Evolutionary conservation across 2,329 filamentous ascomycete species (phyloP).

Genomic region (Hymenoscyphus fructigenus): DNA sequence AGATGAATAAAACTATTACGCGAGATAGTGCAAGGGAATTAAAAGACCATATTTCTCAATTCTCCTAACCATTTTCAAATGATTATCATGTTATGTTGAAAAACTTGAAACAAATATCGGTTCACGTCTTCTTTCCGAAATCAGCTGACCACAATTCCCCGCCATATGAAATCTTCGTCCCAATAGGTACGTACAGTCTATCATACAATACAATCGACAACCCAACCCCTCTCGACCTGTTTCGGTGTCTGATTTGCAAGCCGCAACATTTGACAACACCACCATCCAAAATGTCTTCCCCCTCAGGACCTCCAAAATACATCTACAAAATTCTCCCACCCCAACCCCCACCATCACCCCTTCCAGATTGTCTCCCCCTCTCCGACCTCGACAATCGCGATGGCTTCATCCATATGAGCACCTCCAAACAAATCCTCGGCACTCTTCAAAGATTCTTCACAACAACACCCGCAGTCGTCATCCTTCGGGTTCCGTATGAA

Average conservation of each 20-base stretch:
- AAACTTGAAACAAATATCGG: too few species aligned
- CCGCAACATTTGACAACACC: neutral
- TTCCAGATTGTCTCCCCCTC: slow-evolving; percentile 30
- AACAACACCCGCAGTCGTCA: slow-evolving; percentile 21
- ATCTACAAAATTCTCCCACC: slow-evolving; percentile 37
- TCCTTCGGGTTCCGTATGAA: slow-evolving; percentile 30
- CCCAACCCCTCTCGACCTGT: neutral
- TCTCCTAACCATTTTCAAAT: too few species aligned
- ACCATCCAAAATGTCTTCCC: neutral
- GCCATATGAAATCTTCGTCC: neutral
- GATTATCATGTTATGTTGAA: too few species aligned
- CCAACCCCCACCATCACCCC: slow-evolving; percentile 24
- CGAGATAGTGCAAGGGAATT: too few species aligned
- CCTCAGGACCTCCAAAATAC: slow-evolving; percentile 25
- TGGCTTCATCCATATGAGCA: slow-evolving; percentile 32
- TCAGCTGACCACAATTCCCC: neutral
- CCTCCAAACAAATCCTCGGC: slow-evolving; percentile 29
- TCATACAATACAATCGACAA: neutral
- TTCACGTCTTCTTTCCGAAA: neutral
- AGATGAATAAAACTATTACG: too few species aligned
- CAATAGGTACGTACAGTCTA: too few species aligned
- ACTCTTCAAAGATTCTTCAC: slow-evolving; percentile 33
- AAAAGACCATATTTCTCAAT: too few species aligned
- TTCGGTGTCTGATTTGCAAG: neutral
- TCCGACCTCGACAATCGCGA: slow-evolving; percentile 32